Conservation (phyloP, 2,329 filamentous ascomycete species). For the Tolypocladium album region DNA sequence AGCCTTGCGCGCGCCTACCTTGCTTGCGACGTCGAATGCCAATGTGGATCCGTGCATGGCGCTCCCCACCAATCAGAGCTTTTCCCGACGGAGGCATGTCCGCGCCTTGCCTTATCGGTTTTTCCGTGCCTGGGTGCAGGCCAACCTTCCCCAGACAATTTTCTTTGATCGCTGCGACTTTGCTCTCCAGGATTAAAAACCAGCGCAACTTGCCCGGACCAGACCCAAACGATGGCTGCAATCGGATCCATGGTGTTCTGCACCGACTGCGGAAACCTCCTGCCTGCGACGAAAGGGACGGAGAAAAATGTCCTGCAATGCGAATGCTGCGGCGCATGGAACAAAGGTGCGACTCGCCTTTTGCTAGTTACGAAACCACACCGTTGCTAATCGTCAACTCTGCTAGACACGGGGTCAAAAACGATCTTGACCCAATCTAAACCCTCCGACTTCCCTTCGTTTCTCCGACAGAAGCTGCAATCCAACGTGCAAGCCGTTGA, state of each 20-base stretch:
- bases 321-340: conserved; percentile 76
- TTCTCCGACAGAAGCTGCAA: conserved; percentile 69
- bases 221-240: conserved; percentile 55
- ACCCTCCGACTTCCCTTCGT: conserved; percentile 78
- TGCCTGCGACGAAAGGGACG: conserved; percentile 70
- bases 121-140: conserved; percentile 14
- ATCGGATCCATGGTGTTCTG: conserved; percentile 92
- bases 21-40: not conserved
- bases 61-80: conserved; percentile 3
- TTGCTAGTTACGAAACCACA: not conserved
- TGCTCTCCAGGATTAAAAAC: not conserved
- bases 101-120: conserved; percentile 15
- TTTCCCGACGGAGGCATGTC: conserved; percentile 11
- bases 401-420: conserved; percentile 60
- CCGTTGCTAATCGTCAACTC: conserved; percentile 5
- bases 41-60: not conserved
- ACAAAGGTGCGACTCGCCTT: conserved; percentile 52
- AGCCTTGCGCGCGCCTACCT: conserved; percentile 8
- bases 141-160: not conserved
- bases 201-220: not conserved
- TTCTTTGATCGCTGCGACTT: not conserved
- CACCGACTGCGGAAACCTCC: conserved; percentile 80
- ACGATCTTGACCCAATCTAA: conserved; percentile 77
- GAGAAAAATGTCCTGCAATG: conserved; percentile 68
- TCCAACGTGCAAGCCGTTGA: conserved; percentile 80